phyloP scores from a whole-genome alignment of 2,329 filamentous ascomycete species.

The Diaporthe australafricana region DNA sequence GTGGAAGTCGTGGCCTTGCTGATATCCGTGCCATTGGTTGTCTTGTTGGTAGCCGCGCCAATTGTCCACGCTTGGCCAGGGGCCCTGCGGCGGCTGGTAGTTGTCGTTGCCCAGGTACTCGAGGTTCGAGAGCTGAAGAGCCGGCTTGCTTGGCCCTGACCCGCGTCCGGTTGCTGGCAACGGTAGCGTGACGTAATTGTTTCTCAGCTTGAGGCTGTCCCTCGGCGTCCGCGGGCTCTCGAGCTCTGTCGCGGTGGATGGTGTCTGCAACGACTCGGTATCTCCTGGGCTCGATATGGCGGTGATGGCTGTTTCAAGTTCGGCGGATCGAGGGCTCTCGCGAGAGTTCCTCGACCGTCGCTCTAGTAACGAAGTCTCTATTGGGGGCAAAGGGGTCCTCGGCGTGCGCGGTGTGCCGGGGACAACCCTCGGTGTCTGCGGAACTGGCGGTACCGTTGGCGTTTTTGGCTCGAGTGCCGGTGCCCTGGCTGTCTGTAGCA shows the following conservation, averaged over 20 bases:
- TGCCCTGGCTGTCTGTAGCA: neutral
- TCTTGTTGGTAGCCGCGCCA: conserved; percentile 15
- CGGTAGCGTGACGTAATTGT: neutral
- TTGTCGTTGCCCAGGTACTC: conserved; percentile 25
- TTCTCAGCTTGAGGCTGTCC: conserved; percentile 16
- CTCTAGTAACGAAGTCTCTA: neutral
- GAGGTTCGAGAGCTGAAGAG: conserved; percentile 9
- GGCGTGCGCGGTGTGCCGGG: conserved; percentile 22
- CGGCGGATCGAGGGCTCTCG: neutral
- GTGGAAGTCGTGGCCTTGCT: neutral
- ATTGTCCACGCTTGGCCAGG: neutral
- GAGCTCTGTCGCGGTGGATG: conserved; percentile 34
- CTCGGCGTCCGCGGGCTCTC: conserved; percentile 28
- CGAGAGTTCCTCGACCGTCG: neutral
- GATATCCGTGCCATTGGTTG: neutral
- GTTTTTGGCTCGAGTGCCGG: neutral
- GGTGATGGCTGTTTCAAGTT: conserved; percentile 33
- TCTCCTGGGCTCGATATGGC: conserved; percentile 22
- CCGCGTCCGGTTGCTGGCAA: neutral
- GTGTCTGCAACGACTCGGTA: conserved; percentile 28
- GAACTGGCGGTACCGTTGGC: neutral
- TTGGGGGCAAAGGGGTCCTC: neutral
- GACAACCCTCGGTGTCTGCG: neutral
- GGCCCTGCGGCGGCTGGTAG: neutral
- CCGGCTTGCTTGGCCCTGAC: conserved; percentile 1